Base-by-base conservation (phyloP, 805 yeast species). In the Saccharomycopsis malanga region DNA sequence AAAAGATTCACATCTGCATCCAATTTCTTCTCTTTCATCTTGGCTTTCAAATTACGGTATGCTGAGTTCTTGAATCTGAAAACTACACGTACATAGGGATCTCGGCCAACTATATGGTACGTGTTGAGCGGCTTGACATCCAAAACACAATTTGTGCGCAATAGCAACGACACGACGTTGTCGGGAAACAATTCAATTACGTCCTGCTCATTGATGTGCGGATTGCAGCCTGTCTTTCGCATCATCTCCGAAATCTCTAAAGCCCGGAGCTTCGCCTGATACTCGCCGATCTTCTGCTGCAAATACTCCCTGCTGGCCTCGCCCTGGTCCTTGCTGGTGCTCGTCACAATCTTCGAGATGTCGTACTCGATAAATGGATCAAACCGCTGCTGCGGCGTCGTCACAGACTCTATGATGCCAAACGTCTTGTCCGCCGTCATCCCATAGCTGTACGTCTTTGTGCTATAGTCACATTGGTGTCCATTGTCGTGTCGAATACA, bases 401-500 rank as follows among this genome's bases (percentile, higher is more conserved):
- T 14, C 36, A n/a, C 6, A 5, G 36, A 9, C 6, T 32, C 17
- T 10, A 32, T n/a, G 9, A 32, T 10, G 6, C 36, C 36, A 32
- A 32, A 32, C 9, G 6, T n/a, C 17, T 32, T 7, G 36, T 32
- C 36, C 17, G 6, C 36, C 7, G 9, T 32, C 18, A 32, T n/a
- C 12, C 36, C 36, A 32, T 32, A 32, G 36, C 7, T n/a, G 17
- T 32, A 32, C 14, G 37, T 34, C 17, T 17, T 17, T 12, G 36
- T 20, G 15, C 32, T 41, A 22, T 40, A 46, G 17, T 41, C 30
- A 23, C 49, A 46, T 4, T 24, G 18, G 18, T 10, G 20, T 14
- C 29, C 22, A 32, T 39, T 41, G 22, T 21, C 15, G 30, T 34
- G 44, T 20, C 21, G 15, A 21, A 42, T 22, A 37, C 54, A 50